phyloP scores from a whole-genome alignment of 2,329 filamentous ascomycete genomes.

The Berkeleyomyces basicola region DNA sequence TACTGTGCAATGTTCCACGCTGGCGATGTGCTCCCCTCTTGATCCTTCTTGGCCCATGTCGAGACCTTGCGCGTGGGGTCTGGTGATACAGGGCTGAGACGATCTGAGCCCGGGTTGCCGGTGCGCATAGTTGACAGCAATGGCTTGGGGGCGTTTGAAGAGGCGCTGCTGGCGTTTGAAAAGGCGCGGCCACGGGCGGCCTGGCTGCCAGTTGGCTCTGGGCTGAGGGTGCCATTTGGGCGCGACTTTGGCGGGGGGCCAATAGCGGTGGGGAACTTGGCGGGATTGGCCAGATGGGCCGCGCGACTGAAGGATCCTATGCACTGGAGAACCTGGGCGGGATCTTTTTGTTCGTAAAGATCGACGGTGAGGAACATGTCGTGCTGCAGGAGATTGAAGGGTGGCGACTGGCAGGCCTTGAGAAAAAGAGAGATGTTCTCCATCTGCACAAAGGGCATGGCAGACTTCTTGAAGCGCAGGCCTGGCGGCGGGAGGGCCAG shows the following conservation, averaged over 20 bases:
- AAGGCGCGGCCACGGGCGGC: constrained; percentile 32
- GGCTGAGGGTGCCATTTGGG: constrained; percentile 42
- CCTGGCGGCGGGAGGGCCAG: constrained; percentile 58
- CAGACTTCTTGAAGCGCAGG: constrained; percentile 76
- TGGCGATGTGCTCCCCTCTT: constrained; percentile 65
- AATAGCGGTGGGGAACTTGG: constrained; percentile 56
- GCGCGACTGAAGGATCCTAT: constrained; percentile 80
- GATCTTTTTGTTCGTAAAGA: constrained; percentile 88
- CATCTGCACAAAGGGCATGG: constrained; percentile 99
- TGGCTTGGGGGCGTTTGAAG: constrained; percentile 30
- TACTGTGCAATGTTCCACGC: constrained; percentile 99
- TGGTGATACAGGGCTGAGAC: constrained; percentile 37
- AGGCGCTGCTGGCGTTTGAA: constrained; percentile 43
- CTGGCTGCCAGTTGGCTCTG: constrained; percentile 42
- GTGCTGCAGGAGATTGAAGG: constrained; percentile 77
- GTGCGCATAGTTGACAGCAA: constrained; percentile 31
- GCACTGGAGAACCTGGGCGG: constrained; percentile 88
- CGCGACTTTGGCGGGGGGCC: constrained; percentile 43
- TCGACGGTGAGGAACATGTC: constrained; percentile 96
- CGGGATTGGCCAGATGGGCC: constrained; percentile 58
- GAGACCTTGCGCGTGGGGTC: constrained; percentile 36
- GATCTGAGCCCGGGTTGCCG: constrained; percentile 37
- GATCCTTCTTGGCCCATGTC: constrained; percentile 76
- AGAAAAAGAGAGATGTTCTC: constrained; percentile 98
- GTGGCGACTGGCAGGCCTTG: constrained; percentile 66